phyloP scores from a whole-genome alignment of 2,329 filamentous ascomycete genomes.

The Cucurbitaria berberidis region DNA sequence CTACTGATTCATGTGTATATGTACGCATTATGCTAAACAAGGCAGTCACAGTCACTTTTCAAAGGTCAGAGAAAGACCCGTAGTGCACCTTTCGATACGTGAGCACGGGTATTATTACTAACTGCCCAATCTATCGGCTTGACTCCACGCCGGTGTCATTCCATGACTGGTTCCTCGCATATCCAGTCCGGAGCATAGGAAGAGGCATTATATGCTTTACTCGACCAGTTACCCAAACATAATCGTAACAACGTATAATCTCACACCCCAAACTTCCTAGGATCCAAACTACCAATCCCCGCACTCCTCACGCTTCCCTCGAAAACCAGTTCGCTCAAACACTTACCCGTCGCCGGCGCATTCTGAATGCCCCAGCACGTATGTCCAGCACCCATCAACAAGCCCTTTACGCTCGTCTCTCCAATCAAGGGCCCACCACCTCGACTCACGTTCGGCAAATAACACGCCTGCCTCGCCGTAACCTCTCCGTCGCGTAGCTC shows the following conservation, averaged over 20 bases:
- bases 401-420: slow-evolving; percentile 70
- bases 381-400: slow-evolving; percentile 87
- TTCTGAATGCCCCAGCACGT: slow-evolving; percentile 99
- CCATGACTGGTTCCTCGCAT: no score
- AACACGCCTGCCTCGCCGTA: slow-evolving; percentile 84
- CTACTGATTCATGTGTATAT: neutral
- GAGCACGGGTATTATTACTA: no score
- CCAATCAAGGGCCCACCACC: slow-evolving; percentile 78
- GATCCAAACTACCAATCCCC: slow-evolving; percentile 51
- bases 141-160: no score
- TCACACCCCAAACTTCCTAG: slow-evolving; percentile 39
- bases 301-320: slow-evolving; percentile 53
- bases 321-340: slow-evolving; percentile 56
- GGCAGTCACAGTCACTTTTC: no score
- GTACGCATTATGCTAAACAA: neutral
- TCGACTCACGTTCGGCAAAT: slow-evolving; percentile 75
- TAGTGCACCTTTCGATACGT: neutral
- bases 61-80: no score
- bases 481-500: slow-evolving; percentile 60
- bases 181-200: no score
- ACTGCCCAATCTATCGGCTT: no score
- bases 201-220: no score
- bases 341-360: slow-evolving; percentile 73
- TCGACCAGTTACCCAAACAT: no score
- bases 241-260: neutral